phyloP scores from a whole-genome alignment of 1,139 yeast species.

The Saccharomyces hybrid region DNA sequence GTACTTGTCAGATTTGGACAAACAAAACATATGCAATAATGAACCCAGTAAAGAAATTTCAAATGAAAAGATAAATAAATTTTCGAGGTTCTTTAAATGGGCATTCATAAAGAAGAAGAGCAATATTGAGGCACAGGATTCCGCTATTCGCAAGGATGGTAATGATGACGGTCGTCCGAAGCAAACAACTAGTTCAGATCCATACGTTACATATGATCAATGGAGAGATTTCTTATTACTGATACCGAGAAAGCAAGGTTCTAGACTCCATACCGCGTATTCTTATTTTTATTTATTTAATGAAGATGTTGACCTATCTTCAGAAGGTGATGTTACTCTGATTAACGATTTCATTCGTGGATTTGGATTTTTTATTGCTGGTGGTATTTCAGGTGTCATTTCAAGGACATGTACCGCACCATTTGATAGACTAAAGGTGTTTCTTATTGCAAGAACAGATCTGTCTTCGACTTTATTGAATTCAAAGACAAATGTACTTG shows the following conservation, averaged over 20 bases:
- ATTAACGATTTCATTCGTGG: slow-evolving; percentile 75
- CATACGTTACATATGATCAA: slow-evolving; percentile 73
- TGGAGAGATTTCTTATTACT: slow-evolving; percentile 76
- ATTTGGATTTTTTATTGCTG: slow-evolving; percentile 84
- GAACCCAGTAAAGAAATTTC: not conserved
- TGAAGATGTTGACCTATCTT: slow-evolving; percentile 66
- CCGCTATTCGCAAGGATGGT: slow-evolving; percentile 32
- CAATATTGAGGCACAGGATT: not conserved
- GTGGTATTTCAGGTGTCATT: slow-evolving; percentile 92
- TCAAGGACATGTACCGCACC: slow-evolving; percentile 98
- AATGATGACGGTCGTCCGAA: slow-evolving; percentile 34
- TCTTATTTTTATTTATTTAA: slow-evolving; percentile 48
- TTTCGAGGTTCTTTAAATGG: slow-evolving; percentile 25
- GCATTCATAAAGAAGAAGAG: slow-evolving; percentile 56
- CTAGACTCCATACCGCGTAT: slow-evolving; percentile 73
- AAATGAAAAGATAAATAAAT: slow-evolving; percentile 9
- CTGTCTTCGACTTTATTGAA: slow-evolving; percentile 59
- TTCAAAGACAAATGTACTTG: slow-evolving; percentile 43
- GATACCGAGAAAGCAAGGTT: slow-evolving; percentile 67
- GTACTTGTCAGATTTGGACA: slow-evolving; percentile 43
- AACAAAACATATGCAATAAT: slow-evolving; percentile 2
- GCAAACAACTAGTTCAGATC: not conserved
- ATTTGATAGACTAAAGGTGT: slow-evolving; percentile 88
- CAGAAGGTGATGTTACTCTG: slow-evolving; percentile 88
- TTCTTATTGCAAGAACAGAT: slow-evolving; percentile 85